Conservation (phyloP, 1,284 basidiomycete species). For the Trametes sp. region DNA sequence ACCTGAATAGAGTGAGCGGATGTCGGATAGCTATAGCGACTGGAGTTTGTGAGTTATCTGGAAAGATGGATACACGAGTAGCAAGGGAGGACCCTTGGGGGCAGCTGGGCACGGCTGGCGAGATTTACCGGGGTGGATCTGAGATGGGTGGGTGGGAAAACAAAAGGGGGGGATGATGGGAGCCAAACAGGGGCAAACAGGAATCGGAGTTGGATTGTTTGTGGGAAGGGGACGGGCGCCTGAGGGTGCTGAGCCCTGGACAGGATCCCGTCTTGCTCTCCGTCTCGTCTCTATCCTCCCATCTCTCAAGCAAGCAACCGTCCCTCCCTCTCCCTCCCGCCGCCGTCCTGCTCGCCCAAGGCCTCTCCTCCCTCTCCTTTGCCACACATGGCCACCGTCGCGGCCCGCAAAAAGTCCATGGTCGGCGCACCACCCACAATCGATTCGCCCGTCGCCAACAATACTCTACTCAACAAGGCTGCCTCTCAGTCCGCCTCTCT, state of each 20-base stretch:
- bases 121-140: conserved; percentile 19
- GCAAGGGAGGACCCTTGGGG: no score
- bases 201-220: conserved; percentile 33
- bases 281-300: conserved; percentile 27
- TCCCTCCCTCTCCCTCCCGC: conserved; percentile 11
- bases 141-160: conserved; percentile 22
- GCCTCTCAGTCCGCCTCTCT: conserved; percentile 83
- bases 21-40: conserved; percentile 10
- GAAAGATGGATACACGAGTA: no score
- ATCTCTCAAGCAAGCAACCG: conserved; percentile 30
- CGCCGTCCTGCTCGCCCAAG: conserved; percentile 21
- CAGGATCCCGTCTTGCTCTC: conserved; percentile 20
- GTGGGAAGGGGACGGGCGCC: conserved; percentile 28
- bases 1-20: neutral
- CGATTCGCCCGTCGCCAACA: conserved; percentile 77
- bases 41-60: no score
- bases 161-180: conserved; percentile 25
- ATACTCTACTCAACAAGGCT: conserved; percentile 86
- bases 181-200: conserved; percentile 30
- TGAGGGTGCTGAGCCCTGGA: conserved; percentile 17
- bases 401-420: conserved; percentile 85
- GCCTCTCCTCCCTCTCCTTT: conserved; percentile 10
- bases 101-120: neutral
- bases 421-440: conserved; percentile 72
- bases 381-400: conserved; percentile 65